Percentiles rank a stretch among this genome's conserved stretches.
phyloP scores from a whole-genome alignment of 1,284 basidiomycete species.

The Leucoagaricus sp. region DNA sequence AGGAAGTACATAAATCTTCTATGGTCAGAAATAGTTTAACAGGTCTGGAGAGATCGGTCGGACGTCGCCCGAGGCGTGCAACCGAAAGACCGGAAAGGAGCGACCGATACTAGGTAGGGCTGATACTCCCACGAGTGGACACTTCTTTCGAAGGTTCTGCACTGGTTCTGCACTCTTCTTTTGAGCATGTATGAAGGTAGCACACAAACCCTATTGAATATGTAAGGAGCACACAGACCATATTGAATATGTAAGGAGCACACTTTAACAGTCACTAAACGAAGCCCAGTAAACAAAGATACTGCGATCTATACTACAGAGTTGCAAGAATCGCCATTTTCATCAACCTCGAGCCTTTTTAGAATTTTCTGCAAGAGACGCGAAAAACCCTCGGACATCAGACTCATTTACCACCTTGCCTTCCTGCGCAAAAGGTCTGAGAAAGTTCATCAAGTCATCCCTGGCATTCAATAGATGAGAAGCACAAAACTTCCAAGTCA shows the following conservation, averaged over 20 bases:
- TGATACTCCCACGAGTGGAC: slow-evolving; percentile 1
- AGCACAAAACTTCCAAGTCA: slow-evolving; percentile 4
- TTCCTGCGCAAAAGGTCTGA: slow-evolving; percentile 76
- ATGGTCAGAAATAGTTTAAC: not conserved
- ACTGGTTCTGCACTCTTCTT: not conserved
- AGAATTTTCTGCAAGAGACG: slow-evolving; percentile 39
- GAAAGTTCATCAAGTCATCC: slow-evolving; percentile 68
- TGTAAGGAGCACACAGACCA: not conserved
- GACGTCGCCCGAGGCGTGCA: slow-evolving; percentile 5
- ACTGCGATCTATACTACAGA: not conserved
- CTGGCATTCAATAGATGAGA: slow-evolving; percentile 36
- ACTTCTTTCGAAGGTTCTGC: no score
- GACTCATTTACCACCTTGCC: slow-evolving; percentile 74
- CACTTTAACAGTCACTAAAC: not conserved
- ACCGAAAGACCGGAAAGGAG: not conserved
- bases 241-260: not conserved
- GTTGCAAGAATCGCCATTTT: not conserved
- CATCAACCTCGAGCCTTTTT: slow-evolving; percentile 21
- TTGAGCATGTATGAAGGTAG: not conserved
- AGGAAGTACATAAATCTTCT: not conserved
- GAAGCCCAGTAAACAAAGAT: not conserved
- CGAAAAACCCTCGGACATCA: slow-evolving; percentile 75
- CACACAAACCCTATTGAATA: not conserved
- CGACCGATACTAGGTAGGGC: not conserved
- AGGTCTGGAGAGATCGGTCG: not conserved